Conservation (phyloP, 805 yeast species). For the Saturnispora diversa region DNA sequence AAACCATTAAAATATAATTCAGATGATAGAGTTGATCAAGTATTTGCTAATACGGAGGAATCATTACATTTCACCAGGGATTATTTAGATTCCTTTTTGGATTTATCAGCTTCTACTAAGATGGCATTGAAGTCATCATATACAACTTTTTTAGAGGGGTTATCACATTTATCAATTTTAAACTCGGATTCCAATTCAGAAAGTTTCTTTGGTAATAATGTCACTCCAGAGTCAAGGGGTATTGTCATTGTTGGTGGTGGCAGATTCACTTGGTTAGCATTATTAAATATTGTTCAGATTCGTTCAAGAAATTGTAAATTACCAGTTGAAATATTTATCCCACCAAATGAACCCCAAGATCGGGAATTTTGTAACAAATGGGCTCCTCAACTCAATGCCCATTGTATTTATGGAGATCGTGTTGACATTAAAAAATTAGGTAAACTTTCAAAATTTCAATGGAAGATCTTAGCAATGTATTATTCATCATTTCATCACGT, state of each 20-base stretch:
- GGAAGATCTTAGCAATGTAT: conserved; percentile 42
- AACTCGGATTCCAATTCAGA: too few species aligned
- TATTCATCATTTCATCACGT: conserved; percentile 40
- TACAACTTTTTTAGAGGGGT: too few species aligned
- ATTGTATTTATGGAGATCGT: conserved; percentile 36
- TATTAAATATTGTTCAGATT: conserved; percentile 40
- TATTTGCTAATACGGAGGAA: background rate
- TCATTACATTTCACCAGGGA: conserved; percentile 9
- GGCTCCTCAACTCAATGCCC: conserved; percentile 37
- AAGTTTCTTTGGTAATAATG: conserved; percentile 23
- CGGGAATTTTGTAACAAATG: conserved; percentile 35
- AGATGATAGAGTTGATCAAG: background rate
- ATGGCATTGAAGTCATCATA: too few species aligned
- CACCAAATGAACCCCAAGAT: conserved; percentile 39
- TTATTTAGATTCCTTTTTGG: conserved; percentile 2
- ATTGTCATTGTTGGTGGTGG: conserved; percentile 50
- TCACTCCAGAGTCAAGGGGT: conserved; percentile 21
- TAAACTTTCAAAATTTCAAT: too few species aligned
- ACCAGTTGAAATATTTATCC: conserved; percentile 46
- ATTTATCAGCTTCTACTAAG: too few species aligned
- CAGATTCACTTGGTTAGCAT: conserved; percentile 42
- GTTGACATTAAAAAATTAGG: conserved; percentile 36
- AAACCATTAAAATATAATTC: background rate
- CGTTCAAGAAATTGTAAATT: conserved; percentile 36
- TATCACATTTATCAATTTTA: too few species aligned